Evolutionary conservation across 73 alveolate genomes (phyloP), one percentile per base, ranked within the genome.

Genomic region (Breviolum minutum): DNA sequence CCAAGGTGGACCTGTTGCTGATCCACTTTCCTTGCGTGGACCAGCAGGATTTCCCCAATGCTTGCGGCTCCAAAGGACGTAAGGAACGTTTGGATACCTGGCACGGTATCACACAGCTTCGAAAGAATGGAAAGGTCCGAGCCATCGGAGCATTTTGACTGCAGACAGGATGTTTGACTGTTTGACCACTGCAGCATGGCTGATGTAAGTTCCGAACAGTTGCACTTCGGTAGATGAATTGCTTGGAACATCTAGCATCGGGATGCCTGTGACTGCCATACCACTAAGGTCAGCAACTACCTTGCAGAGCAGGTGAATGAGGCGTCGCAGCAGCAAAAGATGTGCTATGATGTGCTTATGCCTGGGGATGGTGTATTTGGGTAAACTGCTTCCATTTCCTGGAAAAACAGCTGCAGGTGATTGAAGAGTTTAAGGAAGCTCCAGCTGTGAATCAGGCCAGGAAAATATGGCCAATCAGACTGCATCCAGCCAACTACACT

Each of bases 401-500:
- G 6, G 85, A n/a, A 40, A 54, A 40, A 26, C 14, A 0, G 40
- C 17, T 9, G 40, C 40, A 91, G 87, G 88, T 91, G 17, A 82
- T 91, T 20, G 89, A 62, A 26, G 97, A 91, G 97, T 91, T 91
- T 40, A 91, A 91, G 63, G 97, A 91, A 69, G 73, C 88, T 8
- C 97, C 97, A 20, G 97, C 97, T 8, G 97, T 91, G 80, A 91
- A 91, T 64, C 97, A 91, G 97, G 97, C 97, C 13, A 14, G 90
- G 48, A 6, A 22, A 30, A 24, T 60, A 1, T 24, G 26, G 1
- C 54, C 54, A 40, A 40, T 40, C 54, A 40, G 54, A 40, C 54
- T 40, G 54, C 83, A 73, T 11, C n/a, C 32, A 1, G 54, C n/a
- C 54, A 40, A 40, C 54, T 40, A 12, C 87, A 77, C 54, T 40